These are phyloP conservation scores for Colletotrichum gloeosporioides DNA, from an alignment of 2,329 filamentous ascomycete genomes.

Conservation along the genomic window DNA sequence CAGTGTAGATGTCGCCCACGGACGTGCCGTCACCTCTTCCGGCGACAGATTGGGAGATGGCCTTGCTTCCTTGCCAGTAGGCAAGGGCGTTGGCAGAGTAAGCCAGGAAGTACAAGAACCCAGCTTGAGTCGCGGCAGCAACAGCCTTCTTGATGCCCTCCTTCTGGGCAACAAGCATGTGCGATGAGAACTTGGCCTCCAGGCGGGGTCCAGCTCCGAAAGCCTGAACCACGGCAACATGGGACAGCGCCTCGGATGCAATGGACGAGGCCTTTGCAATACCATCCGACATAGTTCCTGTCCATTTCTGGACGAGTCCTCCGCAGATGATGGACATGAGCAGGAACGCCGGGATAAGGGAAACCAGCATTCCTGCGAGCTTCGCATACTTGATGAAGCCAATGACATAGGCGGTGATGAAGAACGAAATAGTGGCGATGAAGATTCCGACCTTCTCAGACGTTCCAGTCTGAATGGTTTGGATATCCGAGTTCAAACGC, in stretches of 20 bases:
- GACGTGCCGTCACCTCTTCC: conserved; percentile 38
- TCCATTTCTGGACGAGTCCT: conserved; percentile 53
- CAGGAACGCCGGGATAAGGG: conserved; percentile 60
- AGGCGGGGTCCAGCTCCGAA: conserved; percentile 58
- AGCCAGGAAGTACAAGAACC: conserved; percentile 70
- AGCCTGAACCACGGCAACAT: conserved; percentile 60
- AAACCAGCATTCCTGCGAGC: conserved; percentile 63
- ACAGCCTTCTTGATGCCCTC: conserved; percentile 64
- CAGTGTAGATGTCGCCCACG: conserved; percentile 62
- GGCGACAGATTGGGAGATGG: conserved; percentile 45
- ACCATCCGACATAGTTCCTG: conserved; percentile 46
- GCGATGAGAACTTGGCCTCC: conserved; percentile 58
- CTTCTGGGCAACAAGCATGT: conserved; percentile 53
- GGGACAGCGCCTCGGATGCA: conserved; percentile 59
- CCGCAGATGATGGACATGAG: conserved; percentile 58
- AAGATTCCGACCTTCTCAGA: conserved; percentile 69
- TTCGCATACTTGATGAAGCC: conserved; percentile 64
- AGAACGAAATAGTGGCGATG: conserved; percentile 62
- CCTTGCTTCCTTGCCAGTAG: conserved; percentile 70
- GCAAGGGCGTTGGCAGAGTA: conserved; percentile 71
- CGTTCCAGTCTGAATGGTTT: conserved; percentile 64
- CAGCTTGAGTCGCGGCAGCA: conserved; percentile 62
- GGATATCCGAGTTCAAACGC: conserved; percentile 63
- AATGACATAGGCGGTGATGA: conserved; percentile 65
- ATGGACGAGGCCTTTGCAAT: conserved; percentile 58